Evolutionary conservation across 495 filamentous ascomycete genomes (phyloP).

Genomic region (Glonium stellatum): DNA sequence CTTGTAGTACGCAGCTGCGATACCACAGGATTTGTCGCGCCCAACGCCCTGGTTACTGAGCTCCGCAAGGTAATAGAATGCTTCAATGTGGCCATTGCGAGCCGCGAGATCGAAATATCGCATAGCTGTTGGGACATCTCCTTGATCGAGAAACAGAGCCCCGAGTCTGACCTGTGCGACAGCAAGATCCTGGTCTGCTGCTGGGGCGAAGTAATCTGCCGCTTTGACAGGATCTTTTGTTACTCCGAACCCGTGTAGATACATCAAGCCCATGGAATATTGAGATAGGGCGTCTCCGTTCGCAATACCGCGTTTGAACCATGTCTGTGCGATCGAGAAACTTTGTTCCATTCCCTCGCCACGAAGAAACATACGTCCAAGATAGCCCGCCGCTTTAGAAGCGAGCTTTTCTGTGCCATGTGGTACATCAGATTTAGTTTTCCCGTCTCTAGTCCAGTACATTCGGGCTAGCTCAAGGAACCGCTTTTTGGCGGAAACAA

Average conservation of each 20-base stretch:
- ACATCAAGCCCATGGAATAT: slow-evolving; percentile 78
- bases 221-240: slow-evolving; percentile 66
- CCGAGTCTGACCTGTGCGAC: slow-evolving; percentile 80
- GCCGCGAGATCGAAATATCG: slow-evolving; percentile 91
- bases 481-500: slow-evolving; percentile 68
- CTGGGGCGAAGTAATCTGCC: slow-evolving; percentile 70
- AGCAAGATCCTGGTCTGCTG: slow-evolving; percentile 77
- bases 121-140: slow-evolving; percentile 65
- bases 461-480: slow-evolving; percentile 74
- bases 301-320: slow-evolving; percentile 77
- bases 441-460: slow-evolving; percentile 80
- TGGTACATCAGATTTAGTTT: slow-evolving; percentile 45
- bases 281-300: slow-evolving; percentile 82
- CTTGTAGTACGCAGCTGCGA: slow-evolving; percentile 89
- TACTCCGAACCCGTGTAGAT: slow-evolving; percentile 77
- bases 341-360: slow-evolving; percentile 84
- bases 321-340: slow-evolving; percentile 64
- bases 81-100: slow-evolving; percentile 80
- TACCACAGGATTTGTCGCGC: slow-evolving; percentile 68
- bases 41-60: slow-evolving; percentile 76
- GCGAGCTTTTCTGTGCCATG: slow-evolving; percentile 70
- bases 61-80: slow-evolving; percentile 92
- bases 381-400: slow-evolving; percentile 80
- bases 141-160: slow-evolving; percentile 83
- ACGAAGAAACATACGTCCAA: slow-evolving; percentile 88